Base-by-base conservation (phyloP, 306 rosid species). In the Acacia crassicarpa region DNA sequence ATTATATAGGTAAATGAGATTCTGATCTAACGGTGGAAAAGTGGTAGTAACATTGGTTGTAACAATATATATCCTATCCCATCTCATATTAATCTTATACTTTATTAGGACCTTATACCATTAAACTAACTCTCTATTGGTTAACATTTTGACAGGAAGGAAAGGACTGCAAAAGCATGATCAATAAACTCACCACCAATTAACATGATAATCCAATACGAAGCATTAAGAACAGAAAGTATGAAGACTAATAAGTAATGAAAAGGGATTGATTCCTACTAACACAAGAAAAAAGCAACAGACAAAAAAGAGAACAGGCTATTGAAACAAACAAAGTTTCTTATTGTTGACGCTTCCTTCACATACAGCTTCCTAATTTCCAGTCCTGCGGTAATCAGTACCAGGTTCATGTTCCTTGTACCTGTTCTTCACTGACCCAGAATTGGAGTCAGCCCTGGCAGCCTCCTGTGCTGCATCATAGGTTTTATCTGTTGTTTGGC, bases 391-490 rank as follows among this genome's bases (percentile, higher is more conserved):
- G 79, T 78, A 27, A 63, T 83, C 76, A 59, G 82, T 27, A 0
- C 35, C 81, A 46, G 81, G 56, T 58, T 76, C 72, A 72, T 74
- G 75, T 23, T 78, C 85, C 76, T 86, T 86, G 81, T 35, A 22
- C 85, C 67, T 67, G 13, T 81, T 67, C 81, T 83, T 83, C 49
- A 51, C 85, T 40, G 84, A 73, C 62, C 79, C 83, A 74, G 5
- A 43, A 3, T 71, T 83, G 46, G 85, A 20, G 35, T 74, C 45
- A 32, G 76, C 75, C 14, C 3, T 38, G 54, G 56, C 25, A 56
- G 85, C 84, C 51, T 86, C 86, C 62, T 76, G 83, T 56, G 83
- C 77, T 16, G 63, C 86, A 54, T 83, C 89, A 66, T 6, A 23
- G 19, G 89, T 7, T 73, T 80, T 83, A 6, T 74, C 84, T 16